Evolutionary conservation across 2,329 filamentous ascomycete species (phyloP), one percentile per base, ranked within the genome.

Genomic region (Fusarium piperis): DNA sequence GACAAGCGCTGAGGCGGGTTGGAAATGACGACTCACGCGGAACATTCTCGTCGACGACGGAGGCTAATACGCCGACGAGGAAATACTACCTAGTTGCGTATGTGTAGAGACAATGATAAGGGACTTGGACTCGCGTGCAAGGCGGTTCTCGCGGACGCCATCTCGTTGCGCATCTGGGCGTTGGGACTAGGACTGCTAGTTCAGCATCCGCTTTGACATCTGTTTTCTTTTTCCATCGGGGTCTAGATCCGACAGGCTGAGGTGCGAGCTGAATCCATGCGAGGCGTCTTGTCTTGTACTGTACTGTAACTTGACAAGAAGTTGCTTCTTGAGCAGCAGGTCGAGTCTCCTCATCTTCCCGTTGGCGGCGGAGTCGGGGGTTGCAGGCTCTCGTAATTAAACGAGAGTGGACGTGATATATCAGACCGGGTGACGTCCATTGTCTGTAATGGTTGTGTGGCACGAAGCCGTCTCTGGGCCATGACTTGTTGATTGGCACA

Each of bases 121-220:
- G 20, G 20, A 44, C 20, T 18, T 20, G 12, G n/a, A 18, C n/a
- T 39, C 11, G 39, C 39, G 26, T 6, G 10, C 23, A 30, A 30
- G 23, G 44, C 3, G 44, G 44, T 51, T 51, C 44, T 51, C 44
- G 6, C 33, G 56, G 70, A 51, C 12, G 18, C 35, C 35, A 56
- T 64, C 38, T 30, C 68, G 55, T 56, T 66, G 35, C 65, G 60
- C 65, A 66, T 51, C 30, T 62, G 18, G 44, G 56, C 32, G 33
- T 58, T 56, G 55, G 41, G 53, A 48, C 52, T 59, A 64, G 30
- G 36, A 44, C 41, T 48, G 44, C 32, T 66, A 65, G 63, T 48
- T 39, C 36, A 62, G 59, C 56, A 68, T 41, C 53, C 70, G 67
- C 70, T 70, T 71, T 64, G 67, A 71, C 70, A 32, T 59, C 26